Base-by-base conservation (phyloP, 2,329 filamentous ascomycete species). In the Arthrobotrys entomopaga region DNA sequence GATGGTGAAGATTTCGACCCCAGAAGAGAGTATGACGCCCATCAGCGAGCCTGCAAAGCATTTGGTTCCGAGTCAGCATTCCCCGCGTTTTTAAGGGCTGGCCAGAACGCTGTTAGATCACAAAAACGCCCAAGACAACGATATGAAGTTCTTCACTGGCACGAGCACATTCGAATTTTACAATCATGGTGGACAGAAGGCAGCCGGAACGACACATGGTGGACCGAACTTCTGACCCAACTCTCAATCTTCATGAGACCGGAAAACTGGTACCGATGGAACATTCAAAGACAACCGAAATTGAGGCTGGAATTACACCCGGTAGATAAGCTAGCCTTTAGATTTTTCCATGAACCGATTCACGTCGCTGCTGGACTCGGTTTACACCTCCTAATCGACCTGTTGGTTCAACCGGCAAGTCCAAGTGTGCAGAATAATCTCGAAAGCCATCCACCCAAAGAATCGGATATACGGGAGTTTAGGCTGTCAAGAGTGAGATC, bases 241-340 rank as follows among this genome's bases (percentile, higher is more conserved):
- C 29, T 74, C 3, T 52, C 57, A 2, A 74, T 74, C 4, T 74
- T 74, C 16, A 63, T 38, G 1, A 15, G 52, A 5, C 63, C 63
- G 6, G 63, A 74, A 49, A 74, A 74, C 40, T 74, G 56, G 57
- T 57, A 67, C 5, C 49, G 56, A 15, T 74, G 70, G 70, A 56
- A 53, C 48, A 59, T 59, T 15, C 42, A 59, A 16, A 22, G 42
- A 10, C 46, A 10, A 1, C 16, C 2, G 15, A 22, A 22, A 50
- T 11, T 38, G 7, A 49, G 20, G 1, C 7, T 13, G 8, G 22
- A 20, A 11, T 29, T 52, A 6, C 54, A 5, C n/a, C 53, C n/a
- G 8, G 20, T 24, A 8, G 56, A 61, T 4, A 16, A 20, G 19
- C 20, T 56, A 22, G 38, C 24, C 5, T 15, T 34, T 29, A 61